Evolutionary conservation across 352 stramenopile genomes (phyloP), one percentile per base, ranked within the genome.

Genomic region (Globisporangium uncinulatum): DNA sequence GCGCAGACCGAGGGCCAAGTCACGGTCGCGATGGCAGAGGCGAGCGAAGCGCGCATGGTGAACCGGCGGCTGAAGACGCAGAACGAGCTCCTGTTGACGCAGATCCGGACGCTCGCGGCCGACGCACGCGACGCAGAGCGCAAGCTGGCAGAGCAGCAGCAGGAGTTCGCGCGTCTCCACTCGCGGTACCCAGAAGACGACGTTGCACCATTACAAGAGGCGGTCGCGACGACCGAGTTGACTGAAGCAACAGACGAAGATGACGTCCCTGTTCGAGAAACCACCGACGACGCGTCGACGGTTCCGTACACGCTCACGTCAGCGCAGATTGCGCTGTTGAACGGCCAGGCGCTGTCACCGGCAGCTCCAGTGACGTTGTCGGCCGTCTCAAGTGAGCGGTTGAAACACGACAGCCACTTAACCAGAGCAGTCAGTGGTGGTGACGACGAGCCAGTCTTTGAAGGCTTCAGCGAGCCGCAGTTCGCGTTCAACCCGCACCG

Each of bases 21-120:
- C 45, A 67, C 83, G 6, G 79, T 92, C n/a, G 83, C 81, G 5
- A 88, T 92, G 73, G 83, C 83, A 5, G 83, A 94, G 75, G 83
- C 83, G 4, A 86, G 69, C 44, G 83, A 94, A 57, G 77, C 83
- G n/a, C 75, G 83, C n/a, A 94, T 94, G 83, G 83, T 92, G 47
- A 92, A 94, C 54, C 78, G 73, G 39, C 69, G 83, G 4, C 56
- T 94, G 52, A 92, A 94, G 56, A 87, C 80, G 59, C 83, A 94
- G 58, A 94, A 94, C 51, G 81, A 90, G 56, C 57, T 94, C 42
- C 49, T 94, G 31, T 36, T 94, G 45, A 92, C 75, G 5, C 83
- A 94, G 47, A 92, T 94, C 47, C 66, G 80, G 31, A 81, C 81
- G 21, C 65, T 94, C 0, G 81, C 90, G 17, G 74, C 87, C 45